These are phyloP conservation scores for Aspergillus costaricaensis DNA, from an alignment of 2,329 filamentous ascomycete genomes.

Conservation along the genomic window DNA sequence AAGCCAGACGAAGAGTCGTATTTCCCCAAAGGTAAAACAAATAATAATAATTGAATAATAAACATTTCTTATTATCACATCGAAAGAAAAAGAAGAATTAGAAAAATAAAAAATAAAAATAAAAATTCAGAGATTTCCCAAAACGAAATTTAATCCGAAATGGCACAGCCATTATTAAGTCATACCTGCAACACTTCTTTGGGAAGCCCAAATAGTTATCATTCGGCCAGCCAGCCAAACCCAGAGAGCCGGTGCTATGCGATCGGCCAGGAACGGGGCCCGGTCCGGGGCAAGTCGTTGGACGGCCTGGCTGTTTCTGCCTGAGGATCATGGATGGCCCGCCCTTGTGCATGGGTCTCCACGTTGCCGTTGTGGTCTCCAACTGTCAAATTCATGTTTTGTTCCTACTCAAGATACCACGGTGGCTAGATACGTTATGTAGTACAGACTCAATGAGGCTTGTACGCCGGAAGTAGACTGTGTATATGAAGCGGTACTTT, in stretches of 20 bases:
- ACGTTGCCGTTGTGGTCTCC: constrained; percentile 14
- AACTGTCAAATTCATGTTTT: constrained; percentile 5
- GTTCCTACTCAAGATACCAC: too few species aligned
- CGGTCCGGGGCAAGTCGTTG: constrained; percentile 22
- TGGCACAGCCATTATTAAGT: neutral
- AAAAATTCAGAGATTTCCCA: neutral
- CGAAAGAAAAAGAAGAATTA: too few species aligned
- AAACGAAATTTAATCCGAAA: neutral
- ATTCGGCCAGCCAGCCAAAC: neutral
- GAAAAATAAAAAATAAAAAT: neutral
- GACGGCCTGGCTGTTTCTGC: constrained; percentile 14
- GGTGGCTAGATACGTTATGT: too few species aligned
- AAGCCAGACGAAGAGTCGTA: neutral
- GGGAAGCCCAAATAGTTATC: neutral
- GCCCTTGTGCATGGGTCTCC: constrained; percentile 10
- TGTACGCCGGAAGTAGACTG: too few species aligned
- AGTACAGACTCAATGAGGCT: too few species aligned
- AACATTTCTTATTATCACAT: too few species aligned
- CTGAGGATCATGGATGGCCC: neutral
- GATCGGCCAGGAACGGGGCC: constrained; percentile 30
- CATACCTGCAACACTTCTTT: neutral
- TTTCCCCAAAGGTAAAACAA: neutral
- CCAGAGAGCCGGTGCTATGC: constrained; percentile 26
- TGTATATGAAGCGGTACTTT: too few species aligned
- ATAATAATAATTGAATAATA: neutral